phyloP scores from a whole-genome alignment of 495 filamentous ascomycete genomes.

The Aspergillus haitiensis region DNA sequence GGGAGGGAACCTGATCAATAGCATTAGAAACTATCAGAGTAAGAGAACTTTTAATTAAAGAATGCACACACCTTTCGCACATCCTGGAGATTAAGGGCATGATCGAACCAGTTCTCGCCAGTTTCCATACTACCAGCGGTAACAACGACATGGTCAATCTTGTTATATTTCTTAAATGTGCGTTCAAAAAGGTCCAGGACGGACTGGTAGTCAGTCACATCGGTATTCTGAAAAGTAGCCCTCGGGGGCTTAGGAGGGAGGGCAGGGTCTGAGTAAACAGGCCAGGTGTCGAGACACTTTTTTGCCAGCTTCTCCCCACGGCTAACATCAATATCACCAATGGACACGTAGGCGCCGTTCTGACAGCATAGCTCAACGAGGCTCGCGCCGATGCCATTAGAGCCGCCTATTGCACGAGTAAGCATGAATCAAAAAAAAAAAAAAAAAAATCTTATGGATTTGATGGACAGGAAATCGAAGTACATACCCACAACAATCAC shows the following conservation, averaged over 20 bases:
- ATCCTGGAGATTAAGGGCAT: slow-evolving; percentile 37
- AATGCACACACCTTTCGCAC: slow-evolving; percentile 34
- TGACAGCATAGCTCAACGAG: slow-evolving; percentile 49
- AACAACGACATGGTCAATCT: slow-evolving; percentile 53
- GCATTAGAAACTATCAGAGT: background rate
- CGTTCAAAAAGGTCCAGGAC: slow-evolving; percentile 47
- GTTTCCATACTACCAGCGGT: slow-evolving; percentile 52
- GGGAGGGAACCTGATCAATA: slow-evolving; percentile 33
- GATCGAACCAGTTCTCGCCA: slow-evolving; percentile 46
- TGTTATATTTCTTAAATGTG: slow-evolving; percentile 45
- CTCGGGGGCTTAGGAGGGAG: slow-evolving; percentile 26
- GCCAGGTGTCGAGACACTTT: slow-evolving; percentile 30
- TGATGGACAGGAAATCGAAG: background rate
- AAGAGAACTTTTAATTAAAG: background rate
- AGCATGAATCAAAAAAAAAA: background rate
- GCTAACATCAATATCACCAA: slow-evolving; percentile 44
- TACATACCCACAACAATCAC: slow-evolving; percentile 25
- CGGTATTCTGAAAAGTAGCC: slow-evolving; percentile 39
- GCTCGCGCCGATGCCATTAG: slow-evolving; percentile 56
- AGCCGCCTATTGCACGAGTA: slow-evolving; percentile 40
- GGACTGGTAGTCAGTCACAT: slow-evolving; percentile 49
- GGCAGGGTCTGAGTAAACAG: slow-evolving; percentile 25
- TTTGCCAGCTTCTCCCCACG: slow-evolving; percentile 31
- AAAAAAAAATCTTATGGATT: background rate
- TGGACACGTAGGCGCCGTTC: slow-evolving; percentile 47